phyloP scores from a whole-genome alignment of 768 basidiomycete species.

The Heimioporus sp. region DNA sequence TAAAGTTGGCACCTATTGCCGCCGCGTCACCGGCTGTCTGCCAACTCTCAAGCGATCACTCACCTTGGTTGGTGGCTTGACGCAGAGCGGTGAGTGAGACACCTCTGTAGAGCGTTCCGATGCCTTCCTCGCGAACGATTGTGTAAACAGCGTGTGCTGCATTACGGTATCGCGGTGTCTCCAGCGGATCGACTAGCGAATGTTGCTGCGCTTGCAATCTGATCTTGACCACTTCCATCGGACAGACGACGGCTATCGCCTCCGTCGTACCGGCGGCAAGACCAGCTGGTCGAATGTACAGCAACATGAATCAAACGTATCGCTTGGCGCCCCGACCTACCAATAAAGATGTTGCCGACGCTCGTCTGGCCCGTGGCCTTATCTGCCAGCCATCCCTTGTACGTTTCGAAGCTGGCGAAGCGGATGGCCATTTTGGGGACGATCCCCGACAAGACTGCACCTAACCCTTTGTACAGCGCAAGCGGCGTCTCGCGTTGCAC shows the following conservation, averaged over 20 bases:
- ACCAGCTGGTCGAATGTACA: slow-evolving; percentile 61
- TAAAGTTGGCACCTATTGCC: slow-evolving; percentile 86
- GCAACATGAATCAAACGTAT: not conserved
- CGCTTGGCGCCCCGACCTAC: slow-evolving; percentile 41
- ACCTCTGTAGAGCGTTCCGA: slow-evolving; percentile 83
- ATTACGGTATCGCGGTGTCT: slow-evolving; percentile 91
- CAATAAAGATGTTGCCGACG: slow-evolving; percentile 80
- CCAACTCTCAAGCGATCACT: slow-evolving; percentile 13
- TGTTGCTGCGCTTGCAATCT: slow-evolving; percentile 96
- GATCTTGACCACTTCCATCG: slow-evolving; percentile 99
- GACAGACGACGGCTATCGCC: slow-evolving; percentile 91
- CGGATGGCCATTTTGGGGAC: slow-evolving; percentile 99
- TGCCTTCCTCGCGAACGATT: slow-evolving; percentile 90
- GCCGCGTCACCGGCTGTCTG: not conserved
- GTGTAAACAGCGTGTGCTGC: slow-evolving; percentile 96
- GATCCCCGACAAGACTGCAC: slow-evolving; percentile 94
- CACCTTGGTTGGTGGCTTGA: slow-evolving; percentile 98
- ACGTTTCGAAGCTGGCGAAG: slow-evolving; percentile 96
- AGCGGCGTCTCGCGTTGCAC: slow-evolving; percentile 89
- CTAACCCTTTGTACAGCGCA: slow-evolving; percentile 96
- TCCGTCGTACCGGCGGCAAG: slow-evolving; percentile 95
- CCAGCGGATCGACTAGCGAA: slow-evolving; percentile 93
- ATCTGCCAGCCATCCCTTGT: slow-evolving; percentile 81
- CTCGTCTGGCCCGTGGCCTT: slow-evolving; percentile 75
- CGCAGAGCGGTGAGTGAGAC: slow-evolving; percentile 90